Conservation (phyloP, 257 asterid species). For the Galeopsis tetrahit region DNA sequence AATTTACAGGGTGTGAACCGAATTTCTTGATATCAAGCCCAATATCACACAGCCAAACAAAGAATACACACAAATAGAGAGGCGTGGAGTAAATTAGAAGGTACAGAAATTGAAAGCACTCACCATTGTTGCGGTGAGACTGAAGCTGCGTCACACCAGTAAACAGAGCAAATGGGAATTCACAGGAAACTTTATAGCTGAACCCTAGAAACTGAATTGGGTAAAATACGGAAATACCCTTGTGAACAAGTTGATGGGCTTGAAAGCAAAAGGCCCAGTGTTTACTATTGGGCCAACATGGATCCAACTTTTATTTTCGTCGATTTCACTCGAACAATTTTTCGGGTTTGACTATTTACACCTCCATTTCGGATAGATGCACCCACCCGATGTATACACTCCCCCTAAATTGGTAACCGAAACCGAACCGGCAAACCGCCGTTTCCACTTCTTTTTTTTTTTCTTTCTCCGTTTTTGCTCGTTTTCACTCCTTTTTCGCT, state of each 20-base stretch:
- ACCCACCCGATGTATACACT: too few species aligned
- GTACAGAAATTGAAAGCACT: constrained; percentile 3
- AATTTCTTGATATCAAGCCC: neutral
- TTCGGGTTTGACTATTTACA: too few species aligned
- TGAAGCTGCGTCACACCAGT: constrained; percentile 29
- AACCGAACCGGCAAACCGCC: too few species aligned
- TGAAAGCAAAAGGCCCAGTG: neutral
- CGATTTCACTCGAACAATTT: too few species aligned
- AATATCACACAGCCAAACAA: neutral
- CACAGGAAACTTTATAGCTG: constrained; percentile 17
- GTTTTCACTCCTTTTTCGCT: too few species aligned
- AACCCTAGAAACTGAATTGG: constrained; percentile 38
- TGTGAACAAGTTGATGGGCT: constrained; percentile 3
- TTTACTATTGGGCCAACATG: neutral
- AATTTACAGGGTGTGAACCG: neutral
- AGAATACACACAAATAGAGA: neutral
- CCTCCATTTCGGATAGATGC: too few species aligned
- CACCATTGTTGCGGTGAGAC: constrained; percentile 36
- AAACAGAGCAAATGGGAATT: neutral
- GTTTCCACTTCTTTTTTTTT: too few species aligned
- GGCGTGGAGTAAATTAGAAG: neutral
- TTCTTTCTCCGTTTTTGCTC: too few species aligned
- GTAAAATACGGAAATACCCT: constrained; percentile 25
- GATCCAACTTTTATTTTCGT: neutral
- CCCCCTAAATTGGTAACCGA: too few species aligned